Conservation (phyloP, 2,329 filamentous ascomycete genomes). For the Leptographium lundbergii region DNA sequence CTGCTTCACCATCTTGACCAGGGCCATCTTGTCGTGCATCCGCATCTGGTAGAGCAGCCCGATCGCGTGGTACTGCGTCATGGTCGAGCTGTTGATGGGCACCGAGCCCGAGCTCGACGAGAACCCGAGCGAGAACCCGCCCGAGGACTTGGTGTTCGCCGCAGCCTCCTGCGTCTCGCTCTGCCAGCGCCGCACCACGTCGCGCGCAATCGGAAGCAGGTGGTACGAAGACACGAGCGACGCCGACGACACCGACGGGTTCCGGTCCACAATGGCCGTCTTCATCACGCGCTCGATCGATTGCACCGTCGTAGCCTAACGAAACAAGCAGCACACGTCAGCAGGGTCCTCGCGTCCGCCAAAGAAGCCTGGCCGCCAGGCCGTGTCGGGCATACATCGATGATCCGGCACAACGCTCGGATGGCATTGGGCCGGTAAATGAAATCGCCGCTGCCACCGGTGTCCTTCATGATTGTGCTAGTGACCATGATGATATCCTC, state of each 20-base stretch:
- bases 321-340: background rate
- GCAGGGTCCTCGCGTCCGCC: background rate
- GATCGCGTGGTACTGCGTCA: conserved; percentile 98
- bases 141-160: conserved; percentile 74
- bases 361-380: background rate
- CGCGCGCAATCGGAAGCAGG: conserved; percentile 86
- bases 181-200: conserved; percentile 95
- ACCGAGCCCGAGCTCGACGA: conserved; percentile 52
- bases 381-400: conserved; percentile 37
- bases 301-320: conserved; percentile 81
- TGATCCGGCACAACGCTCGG: conserved; percentile 87
- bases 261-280: conserved; percentile 98
- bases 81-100: conserved; percentile 85
- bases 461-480: conserved; percentile 99
- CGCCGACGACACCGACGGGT: conserved; percentile 89
- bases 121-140: conserved; percentile 85
- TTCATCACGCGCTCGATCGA: conserved; percentile 98
- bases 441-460: conserved; percentile 84
- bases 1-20: conserved; percentile 99
- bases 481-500: conserved; percentile 99
- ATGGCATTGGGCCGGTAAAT: conserved; percentile 95
- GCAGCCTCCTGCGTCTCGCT: conserved; percentile 97
- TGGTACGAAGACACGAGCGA: conserved; percentile 96
- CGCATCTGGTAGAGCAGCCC: conserved; percentile 97
- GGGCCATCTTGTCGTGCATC: conserved; percentile 90